phyloP scores from a whole-genome alignment of 352 stramenopile genomes.

The Pythium graminicola region DNA sequence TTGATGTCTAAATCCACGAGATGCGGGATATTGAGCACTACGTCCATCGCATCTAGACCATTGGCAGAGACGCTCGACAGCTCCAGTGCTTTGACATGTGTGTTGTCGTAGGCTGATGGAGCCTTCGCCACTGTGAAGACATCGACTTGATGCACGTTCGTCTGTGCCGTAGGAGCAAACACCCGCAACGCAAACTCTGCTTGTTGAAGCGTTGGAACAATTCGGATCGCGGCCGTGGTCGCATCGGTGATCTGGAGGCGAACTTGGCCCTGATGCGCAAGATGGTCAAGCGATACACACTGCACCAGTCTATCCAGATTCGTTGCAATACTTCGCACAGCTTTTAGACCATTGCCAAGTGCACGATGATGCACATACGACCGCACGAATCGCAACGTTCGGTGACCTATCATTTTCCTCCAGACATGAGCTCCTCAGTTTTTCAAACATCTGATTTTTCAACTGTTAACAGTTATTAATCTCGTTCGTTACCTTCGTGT shows the following conservation, averaged over 20 bases:
- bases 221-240: conserved; percentile 27
- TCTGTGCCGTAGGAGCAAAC: not conserved
- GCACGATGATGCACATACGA: not conserved
- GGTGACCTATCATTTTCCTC: conserved; percentile 6
- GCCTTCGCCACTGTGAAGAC: conserved; percentile 31
- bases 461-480: conserved; percentile 3
- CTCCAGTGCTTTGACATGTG: conserved; percentile 5
- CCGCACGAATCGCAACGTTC: conserved; percentile 2
- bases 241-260: conserved; percentile 37
- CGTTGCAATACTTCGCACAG: not conserved
- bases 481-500: not conserved
- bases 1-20: conserved; percentile 40
- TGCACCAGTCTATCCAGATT: conserved; percentile 10
- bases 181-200: conserved; percentile 44
- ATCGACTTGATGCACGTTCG: not conserved
- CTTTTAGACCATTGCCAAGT: not conserved
- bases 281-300: conserved; percentile 28
- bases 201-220: conserved; percentile 43
- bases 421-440: not conserved
- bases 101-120: not conserved
- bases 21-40: conserved; percentile 20
- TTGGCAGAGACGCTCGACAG: conserved; percentile 9
- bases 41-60: conserved; percentile 9
- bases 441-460: not conserved
- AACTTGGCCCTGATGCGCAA: conserved; percentile 38